phyloP scores from a whole-genome alignment of 2,329 filamentous ascomycete species.

The Ceratocystis lukuohia region DNA sequence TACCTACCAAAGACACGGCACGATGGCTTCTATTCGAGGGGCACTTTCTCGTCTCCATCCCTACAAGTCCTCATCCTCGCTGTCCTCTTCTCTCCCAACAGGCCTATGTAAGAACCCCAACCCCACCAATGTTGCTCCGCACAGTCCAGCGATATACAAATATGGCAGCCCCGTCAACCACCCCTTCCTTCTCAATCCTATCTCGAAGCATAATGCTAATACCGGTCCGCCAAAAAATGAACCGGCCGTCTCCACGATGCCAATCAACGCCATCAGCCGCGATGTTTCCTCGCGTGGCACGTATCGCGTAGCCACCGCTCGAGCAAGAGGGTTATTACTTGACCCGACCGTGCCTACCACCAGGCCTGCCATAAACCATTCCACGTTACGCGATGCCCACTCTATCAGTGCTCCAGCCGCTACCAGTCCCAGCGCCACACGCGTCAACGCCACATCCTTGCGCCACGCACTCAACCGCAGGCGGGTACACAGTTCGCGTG shows the following conservation, averaged over 20 bases:
- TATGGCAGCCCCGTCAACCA: constrained; percentile 30
- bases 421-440: constrained; percentile 27
- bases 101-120: constrained; percentile 27
- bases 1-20: neutral
- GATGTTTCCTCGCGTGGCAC: constrained; percentile 30
- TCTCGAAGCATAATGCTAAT: constrained; percentile 29
- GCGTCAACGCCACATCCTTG: constrained; percentile 30
- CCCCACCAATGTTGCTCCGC: constrained; percentile 23
- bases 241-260: constrained; percentile 30
- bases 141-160: constrained; percentile 29
- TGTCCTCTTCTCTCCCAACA: constrained; percentile 15
- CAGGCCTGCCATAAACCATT: constrained; percentile 29
- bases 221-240: constrained; percentile 31
- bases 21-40: neutral
- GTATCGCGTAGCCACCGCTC: constrained; percentile 31
- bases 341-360: constrained; percentile 30
- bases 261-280: constrained; percentile 31
- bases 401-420: constrained; percentile 27
- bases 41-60: constrained; percentile 9
- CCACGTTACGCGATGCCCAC: constrained; percentile 26
- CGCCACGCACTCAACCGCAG: constrained; percentile 27
- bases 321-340: constrained; percentile 28
- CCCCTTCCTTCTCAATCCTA: constrained; percentile 28
- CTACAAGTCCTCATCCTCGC: constrained; percentile 20
- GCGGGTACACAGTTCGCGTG: constrained; percentile 25